These are phyloP conservation scores for Kalaharituber pfeilii DNA, from an alignment of 2,329 filamentous ascomycete genomes.

Conservation along the genomic window DNA sequence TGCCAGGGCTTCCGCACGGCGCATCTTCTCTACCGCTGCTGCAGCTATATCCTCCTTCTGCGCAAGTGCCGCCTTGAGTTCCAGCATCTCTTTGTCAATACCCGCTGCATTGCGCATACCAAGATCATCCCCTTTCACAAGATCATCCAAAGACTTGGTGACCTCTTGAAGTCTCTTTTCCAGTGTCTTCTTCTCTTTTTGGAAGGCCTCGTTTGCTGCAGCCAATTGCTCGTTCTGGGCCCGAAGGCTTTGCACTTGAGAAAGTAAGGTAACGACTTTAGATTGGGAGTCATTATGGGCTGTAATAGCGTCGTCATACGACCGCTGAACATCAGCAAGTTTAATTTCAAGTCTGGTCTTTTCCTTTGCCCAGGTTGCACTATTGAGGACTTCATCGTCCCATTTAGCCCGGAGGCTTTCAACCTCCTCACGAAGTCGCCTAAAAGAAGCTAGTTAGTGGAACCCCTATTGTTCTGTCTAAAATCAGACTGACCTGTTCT, in stretches of 20 bases:
- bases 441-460: conserved; percentile 5
- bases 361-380: conserved; percentile 95
- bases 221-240: conserved; percentile 71
- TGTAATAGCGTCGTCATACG: conserved; percentile 80
- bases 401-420: conserved; percentile 90
- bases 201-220: conserved; percentile 65
- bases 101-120: conserved; percentile 77
- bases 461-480: not conserved
- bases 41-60: conserved; percentile 86
- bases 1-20: conserved; percentile 70
- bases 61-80: conserved; percentile 72
- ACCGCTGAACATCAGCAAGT: conserved; percentile 70
- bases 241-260: conserved; percentile 71
- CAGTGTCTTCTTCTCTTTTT: conserved; percentile 77
- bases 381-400: conserved; percentile 96
- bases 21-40: conserved; percentile 93
- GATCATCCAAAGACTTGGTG: conserved; percentile 70
- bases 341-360: conserved; percentile 83
- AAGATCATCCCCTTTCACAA: conserved; percentile 68
- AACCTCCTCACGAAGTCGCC: conserved; percentile 80
- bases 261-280: conserved; percentile 77
- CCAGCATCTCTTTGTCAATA: conserved; percentile 74
- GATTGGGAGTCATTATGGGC: conserved; percentile 90
- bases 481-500: conserved; percentile 15
- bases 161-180: conserved; percentile 76